Conservation (phyloP, 352 stramenopile species). For the Peronosclerospora sorghi region DNA sequence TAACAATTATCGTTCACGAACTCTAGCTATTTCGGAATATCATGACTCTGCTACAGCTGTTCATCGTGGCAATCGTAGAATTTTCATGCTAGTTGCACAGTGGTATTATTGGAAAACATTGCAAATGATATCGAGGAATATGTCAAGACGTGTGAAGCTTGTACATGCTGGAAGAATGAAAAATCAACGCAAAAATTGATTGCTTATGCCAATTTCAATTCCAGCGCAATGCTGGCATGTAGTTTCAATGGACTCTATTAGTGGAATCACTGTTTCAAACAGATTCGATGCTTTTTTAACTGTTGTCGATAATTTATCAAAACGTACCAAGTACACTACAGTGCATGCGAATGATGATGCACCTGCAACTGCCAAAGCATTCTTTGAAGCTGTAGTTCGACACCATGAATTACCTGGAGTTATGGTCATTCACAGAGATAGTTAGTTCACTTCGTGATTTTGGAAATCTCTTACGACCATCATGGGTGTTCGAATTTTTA, state of each 20-base stretch:
- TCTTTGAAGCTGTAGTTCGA: slow-evolving; percentile 4
- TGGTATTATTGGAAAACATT: background rate
- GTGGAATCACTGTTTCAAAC: background rate
- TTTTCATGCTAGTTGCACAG: background rate
- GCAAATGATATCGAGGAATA: background rate
- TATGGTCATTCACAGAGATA: slow-evolving; percentile 1
- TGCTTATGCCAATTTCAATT: background rate
- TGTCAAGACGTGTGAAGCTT: background rate
- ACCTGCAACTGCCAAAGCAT: slow-evolving; percentile 4
- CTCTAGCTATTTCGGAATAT: background rate
- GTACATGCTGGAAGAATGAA: background rate
- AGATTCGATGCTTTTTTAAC: background rate
- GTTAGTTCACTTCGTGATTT: too few relatives aligned
- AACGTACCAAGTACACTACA: background rate
- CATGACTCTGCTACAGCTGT: background rate
- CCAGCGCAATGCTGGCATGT: background rate
- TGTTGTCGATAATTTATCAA: background rate
- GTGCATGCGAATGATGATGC: slow-evolving; percentile 4
- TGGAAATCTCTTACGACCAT: too few relatives aligned
- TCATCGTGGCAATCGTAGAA: background rate
- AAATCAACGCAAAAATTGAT: background rate
- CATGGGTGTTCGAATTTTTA: too few relatives aligned
- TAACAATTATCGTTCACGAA: background rate
- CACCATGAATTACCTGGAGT: background rate
- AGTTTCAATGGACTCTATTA: background rate